Conservation (phyloP, 2,329 filamentous ascomycete species). For the Dryadomyces sulphureus region DNA sequence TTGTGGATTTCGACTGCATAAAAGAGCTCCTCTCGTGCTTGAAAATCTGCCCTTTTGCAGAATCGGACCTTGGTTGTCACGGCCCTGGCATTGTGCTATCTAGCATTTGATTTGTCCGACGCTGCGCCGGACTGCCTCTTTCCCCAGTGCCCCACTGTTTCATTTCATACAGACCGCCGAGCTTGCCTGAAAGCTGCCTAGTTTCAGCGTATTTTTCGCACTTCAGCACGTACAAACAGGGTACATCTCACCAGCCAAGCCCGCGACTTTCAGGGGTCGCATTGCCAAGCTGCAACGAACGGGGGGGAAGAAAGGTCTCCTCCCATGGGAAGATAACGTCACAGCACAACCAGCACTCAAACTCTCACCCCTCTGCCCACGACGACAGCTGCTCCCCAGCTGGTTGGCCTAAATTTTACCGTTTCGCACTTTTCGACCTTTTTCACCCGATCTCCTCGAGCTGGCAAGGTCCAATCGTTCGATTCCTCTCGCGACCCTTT, state of each 20-base stretch:
- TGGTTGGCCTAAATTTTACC: background rate
- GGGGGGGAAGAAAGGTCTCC: no score
- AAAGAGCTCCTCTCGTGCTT: no score
- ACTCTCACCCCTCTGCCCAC: no score
- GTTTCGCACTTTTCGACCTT: background rate
- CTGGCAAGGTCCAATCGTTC: background rate
- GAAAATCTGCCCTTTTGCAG: no score
- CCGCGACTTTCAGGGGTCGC: background rate
- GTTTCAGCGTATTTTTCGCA: background rate
- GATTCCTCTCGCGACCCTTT: background rate
- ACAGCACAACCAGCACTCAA: background rate
- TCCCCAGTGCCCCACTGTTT: no score
- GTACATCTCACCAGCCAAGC: background rate
- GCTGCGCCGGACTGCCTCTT: no score
- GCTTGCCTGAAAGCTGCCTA: background rate
- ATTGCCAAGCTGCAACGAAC: background rate
- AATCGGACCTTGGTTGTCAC: no score
- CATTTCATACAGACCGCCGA: background rate
- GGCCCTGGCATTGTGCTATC: no score
- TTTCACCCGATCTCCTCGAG: constrained; percentile 3
- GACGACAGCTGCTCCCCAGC: background rate
- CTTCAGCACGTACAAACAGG: background rate
- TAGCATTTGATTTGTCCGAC: no score
- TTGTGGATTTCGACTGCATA: no score
- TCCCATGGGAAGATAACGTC: background rate